Evolutionary conservation across 176 grass and related monocot genomes (phyloP), one percentile per base, ranked within the genome.

Genomic region (Chloris gayana): DNA sequence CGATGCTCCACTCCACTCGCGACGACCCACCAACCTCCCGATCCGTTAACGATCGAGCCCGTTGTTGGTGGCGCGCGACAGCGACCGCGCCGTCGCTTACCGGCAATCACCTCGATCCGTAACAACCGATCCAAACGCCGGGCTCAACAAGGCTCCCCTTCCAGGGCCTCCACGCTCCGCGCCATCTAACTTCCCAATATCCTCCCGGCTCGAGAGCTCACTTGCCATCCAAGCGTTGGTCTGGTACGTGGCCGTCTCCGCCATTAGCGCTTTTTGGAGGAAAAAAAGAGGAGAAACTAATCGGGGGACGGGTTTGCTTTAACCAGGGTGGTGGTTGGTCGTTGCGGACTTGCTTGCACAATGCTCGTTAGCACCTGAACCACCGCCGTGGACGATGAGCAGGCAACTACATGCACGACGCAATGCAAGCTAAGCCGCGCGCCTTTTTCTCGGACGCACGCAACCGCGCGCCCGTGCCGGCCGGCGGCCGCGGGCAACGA

Each of bases 221-320:
- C 87, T 85, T 85, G 77, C 38, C 72, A n/a, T 9, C 4, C 83
- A 85, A 85, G 83, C 58, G 14, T 62, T 33, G 81, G 37, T 57
- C 61, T 18, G 67, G 57, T 7, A 54, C 51, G 54, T 60, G 57
- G 57, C 57, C 57, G 57, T 60, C 57, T 11, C 72, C 27, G n/a
- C 46, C 32, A 79, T 50, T 60, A 61, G 85, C 32, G 67, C 59
- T 60, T 46, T 69, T 25, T 14, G 24, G 4, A 69, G 29, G 7
- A 33, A 14, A 37, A 2, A n/a, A 27, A 22, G 29, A n/a, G 19
- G 0, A 27, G 69, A 30, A 25, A 6, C 30, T 1, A 30, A 13
- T n/a, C 22, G 0, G 38, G 45, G 72, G 25, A 5, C 79, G 51
- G 58, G 70, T 63, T 84, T 80, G 70, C 82, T 88, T 80, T 64